Evolutionary conservation across 2,329 filamentous ascomycete genomes (phyloP).

Genomic region (Fusarium siculi): DNA sequence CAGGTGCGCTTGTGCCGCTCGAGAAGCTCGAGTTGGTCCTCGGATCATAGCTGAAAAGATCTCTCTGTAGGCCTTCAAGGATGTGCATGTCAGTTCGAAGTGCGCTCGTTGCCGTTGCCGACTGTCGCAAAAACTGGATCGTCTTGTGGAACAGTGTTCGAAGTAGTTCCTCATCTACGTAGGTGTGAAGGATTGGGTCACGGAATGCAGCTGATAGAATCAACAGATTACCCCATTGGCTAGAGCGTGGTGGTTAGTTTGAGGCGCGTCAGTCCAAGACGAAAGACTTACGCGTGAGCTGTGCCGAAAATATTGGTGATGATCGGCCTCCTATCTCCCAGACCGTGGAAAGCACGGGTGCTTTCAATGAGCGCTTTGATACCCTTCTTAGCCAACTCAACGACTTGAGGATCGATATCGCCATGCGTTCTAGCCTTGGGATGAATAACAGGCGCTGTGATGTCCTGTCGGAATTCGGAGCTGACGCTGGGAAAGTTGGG

Average conservation of each 20-base stretch:
- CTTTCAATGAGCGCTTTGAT: constrained; percentile 83
- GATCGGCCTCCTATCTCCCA: constrained; percentile 74
- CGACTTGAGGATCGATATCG: constrained; percentile 58
- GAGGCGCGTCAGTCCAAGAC: not conserved
- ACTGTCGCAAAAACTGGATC: constrained; percentile 77
- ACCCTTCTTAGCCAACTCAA: constrained; percentile 68
- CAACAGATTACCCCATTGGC: constrained; percentile 96
- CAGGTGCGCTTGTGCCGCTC: constrained; percentile 49
- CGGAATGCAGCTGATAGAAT: constrained; percentile 86
- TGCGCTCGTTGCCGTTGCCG: constrained; percentile 78
- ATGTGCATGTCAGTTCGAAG: constrained; percentile 80
- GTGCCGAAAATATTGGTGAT: constrained; percentile 98
- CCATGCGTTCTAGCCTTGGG: constrained; percentile 50
- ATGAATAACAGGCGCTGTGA: constrained; percentile 52
- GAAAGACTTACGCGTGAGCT: constrained; percentile 84
- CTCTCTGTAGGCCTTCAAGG: constrained; percentile 65
- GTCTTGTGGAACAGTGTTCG: constrained; percentile 75
- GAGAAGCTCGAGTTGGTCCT: constrained; percentile 56
- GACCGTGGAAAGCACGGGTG: constrained; percentile 80
- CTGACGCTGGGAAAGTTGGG: constrained; percentile 47
- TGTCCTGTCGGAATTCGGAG: constrained; percentile 51
- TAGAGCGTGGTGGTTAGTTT: constrained; percentile 50
- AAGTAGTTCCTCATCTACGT: constrained; percentile 67
- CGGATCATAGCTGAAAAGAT: constrained; percentile 53
- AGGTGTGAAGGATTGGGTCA: constrained; percentile 68